These are phyloP conservation scores for Sonneratia caseolaris DNA, from an alignment of 345 rosid genomes.

Conservation along the genomic window DNA sequence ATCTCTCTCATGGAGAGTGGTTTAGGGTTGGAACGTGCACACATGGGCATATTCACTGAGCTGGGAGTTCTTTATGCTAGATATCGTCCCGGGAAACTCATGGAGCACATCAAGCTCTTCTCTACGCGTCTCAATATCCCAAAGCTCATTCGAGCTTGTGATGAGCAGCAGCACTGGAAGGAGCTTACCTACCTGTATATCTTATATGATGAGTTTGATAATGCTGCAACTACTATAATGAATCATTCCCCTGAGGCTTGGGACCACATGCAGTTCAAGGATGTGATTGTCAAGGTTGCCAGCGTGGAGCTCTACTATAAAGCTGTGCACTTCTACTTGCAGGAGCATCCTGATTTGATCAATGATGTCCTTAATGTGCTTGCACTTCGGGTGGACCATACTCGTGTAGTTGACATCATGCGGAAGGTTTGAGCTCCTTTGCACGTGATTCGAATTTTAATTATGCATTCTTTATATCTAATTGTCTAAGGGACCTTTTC, in stretches of 20 bases:
- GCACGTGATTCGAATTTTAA: background rate
- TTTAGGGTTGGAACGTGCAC: constrained; percentile 92
- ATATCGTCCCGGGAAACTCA: constrained; percentile 89
- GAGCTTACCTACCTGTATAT: constrained; percentile 89
- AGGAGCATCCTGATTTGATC: constrained; percentile 92
- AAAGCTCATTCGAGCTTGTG: constrained; percentile 94
- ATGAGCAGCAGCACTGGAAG: constrained; percentile 97
- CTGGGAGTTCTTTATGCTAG: constrained; percentile 98
- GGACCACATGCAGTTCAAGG: constrained; percentile 99
- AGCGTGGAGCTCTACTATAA: constrained; percentile 91
- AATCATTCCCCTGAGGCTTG: constrained; percentile 99
- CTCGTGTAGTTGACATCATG: constrained; percentile 98
- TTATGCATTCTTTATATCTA: background rate
- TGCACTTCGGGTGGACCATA: constrained; percentile 86
- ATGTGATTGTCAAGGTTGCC: constrained; percentile 85
- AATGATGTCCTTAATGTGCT: constrained; percentile 92
- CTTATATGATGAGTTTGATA: constrained; percentile 89
- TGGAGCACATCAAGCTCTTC: constrained; percentile 96
- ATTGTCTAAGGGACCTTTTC: background rate
- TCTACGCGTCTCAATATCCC: constrained; percentile 97
- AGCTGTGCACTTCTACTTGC: constrained; percentile 97
- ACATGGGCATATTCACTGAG: constrained; percentile 98
- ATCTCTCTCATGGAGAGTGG: constrained; percentile 99
- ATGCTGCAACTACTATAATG: constrained; percentile 98
- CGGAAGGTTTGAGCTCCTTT: constrained; percentile 47